These are phyloP conservation scores for Pseudopediastrum boryanum DNA, from an alignment of 139 green algal species.

Conservation along the genomic window DNA sequence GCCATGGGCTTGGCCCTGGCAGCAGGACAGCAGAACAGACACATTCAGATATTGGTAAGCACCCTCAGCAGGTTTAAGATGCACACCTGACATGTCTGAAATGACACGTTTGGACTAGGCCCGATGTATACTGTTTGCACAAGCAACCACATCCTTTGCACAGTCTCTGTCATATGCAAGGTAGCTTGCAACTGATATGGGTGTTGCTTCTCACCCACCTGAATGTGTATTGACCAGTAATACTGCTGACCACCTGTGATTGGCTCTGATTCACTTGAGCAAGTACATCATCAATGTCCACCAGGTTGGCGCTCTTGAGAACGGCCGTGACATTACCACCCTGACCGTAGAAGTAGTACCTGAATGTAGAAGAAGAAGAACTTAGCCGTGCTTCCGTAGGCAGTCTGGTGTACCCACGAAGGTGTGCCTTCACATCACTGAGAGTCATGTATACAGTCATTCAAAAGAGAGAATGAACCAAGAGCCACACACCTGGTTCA, in stretches of 20 bases:
- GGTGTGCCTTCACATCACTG: no score
- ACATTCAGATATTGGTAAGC: no score
- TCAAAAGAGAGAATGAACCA: no score
- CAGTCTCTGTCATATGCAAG: not conserved
- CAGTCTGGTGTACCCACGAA: no score
- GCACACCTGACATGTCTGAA: not conserved
- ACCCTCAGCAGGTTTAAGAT: not conserved
- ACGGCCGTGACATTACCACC: constrained; percentile 14
- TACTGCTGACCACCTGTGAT: not conserved
- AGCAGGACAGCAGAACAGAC: not conserved
- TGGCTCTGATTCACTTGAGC: not conserved
- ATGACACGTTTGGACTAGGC: not conserved
- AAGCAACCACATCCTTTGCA: not conserved
- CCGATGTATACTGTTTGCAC: not conserved
- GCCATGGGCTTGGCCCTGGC: constrained; percentile 14
- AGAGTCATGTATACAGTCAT: no score
- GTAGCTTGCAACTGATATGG: not conserved
- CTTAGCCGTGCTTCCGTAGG: no score
- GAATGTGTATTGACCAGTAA: constrained; percentile 21
- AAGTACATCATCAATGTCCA: constrained; percentile 12
- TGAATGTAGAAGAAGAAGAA: no score
- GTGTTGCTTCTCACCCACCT: not conserved
- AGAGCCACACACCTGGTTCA: no score
- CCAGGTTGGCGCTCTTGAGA: constrained; percentile 21
- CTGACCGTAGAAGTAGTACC: constrained; percentile 27